Percentiles rank a stretch among this genome's conserved stretches.
phyloP scores from a whole-genome alignment of 176 grass and related monocot genomes.

The Chloris gayana region DNA sequence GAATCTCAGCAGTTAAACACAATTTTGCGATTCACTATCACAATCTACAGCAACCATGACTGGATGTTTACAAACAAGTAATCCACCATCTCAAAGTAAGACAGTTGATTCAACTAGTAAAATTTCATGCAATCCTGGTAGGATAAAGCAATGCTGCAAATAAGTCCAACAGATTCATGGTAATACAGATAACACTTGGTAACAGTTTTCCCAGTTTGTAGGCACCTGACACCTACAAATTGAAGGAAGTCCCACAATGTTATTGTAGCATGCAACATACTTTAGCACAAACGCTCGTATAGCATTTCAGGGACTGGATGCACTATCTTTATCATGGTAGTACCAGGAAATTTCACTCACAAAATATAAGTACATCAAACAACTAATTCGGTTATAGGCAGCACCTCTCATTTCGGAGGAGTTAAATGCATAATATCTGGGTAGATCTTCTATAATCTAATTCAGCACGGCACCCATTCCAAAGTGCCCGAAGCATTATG shows the following conservation, averaged over 20 bases:
- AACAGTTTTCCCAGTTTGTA: not conserved
- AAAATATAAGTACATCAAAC: not conserved
- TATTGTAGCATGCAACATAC: no score
- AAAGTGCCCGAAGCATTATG: not conserved
- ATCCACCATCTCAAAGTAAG: not conserved
- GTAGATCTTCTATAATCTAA: not conserved
- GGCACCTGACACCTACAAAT: not conserved
- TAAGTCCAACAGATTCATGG: constrained; percentile 1
- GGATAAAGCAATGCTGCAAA: not conserved
- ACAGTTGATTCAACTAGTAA: constrained; percentile 11
- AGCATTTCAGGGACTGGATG: no score
- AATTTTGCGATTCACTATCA: not conserved
- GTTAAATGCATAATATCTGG: not conserved
- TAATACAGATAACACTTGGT: not conserved
- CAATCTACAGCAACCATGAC: not conserved
- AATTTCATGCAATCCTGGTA: not conserved
- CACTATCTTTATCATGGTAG: not conserved
- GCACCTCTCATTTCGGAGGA: not conserved
- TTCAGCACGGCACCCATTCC: not conserved
- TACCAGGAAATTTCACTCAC: not conserved
- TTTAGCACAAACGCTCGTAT: no score
- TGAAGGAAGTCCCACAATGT: no score
- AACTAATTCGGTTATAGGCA: not conserved
- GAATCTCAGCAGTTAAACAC: not conserved
- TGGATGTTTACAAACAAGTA: not conserved